phyloP scores from a whole-genome alignment of 257 asterid species.

The Scutellaria minor region DNA sequence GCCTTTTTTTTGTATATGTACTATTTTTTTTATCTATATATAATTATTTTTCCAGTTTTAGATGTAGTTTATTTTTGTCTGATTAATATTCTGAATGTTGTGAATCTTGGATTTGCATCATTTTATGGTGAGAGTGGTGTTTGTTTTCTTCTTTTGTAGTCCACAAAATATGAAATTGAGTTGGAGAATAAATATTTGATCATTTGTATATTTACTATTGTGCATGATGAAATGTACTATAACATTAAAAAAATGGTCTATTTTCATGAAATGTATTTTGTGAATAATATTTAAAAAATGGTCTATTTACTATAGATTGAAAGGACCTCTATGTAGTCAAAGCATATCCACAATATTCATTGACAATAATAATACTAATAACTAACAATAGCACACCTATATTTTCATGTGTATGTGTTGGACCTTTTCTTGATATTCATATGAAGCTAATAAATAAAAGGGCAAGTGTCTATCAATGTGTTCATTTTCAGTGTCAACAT shows the following conservation, averaged over 20 bases:
- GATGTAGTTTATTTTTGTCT: background rate
- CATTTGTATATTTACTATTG: too few relatives aligned
- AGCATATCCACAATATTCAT: background rate
- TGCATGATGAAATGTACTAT: too few relatives aligned
- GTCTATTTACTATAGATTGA: too few relatives aligned
- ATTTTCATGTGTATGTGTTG: background rate
- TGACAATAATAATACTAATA: background rate
- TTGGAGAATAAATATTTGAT: too few relatives aligned
- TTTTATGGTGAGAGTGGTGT: conserved; percentile 22
- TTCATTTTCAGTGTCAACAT: background rate
- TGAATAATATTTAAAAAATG: too few relatives aligned
- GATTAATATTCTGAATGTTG: conserved; percentile 11
- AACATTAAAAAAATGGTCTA: too few relatives aligned
- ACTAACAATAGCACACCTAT: background rate
- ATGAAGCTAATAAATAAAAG: background rate
- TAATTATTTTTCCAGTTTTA: background rate
- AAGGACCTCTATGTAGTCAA: background rate
- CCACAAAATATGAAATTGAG: too few relatives aligned
- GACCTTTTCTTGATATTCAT: conserved; percentile 20
- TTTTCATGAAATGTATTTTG: too few relatives aligned
- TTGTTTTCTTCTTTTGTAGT: background rate
- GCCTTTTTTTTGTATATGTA: background rate
- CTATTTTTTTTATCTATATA: background rate
- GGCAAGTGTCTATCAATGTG: background rate
- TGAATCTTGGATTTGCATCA: conserved; percentile 19